A percentile compares a stretch with the other conserved stretches of the same genome.
Conservation (phyloP, 2,329 filamentous ascomycete genomes). For the Triangularia setosa region DNA sequence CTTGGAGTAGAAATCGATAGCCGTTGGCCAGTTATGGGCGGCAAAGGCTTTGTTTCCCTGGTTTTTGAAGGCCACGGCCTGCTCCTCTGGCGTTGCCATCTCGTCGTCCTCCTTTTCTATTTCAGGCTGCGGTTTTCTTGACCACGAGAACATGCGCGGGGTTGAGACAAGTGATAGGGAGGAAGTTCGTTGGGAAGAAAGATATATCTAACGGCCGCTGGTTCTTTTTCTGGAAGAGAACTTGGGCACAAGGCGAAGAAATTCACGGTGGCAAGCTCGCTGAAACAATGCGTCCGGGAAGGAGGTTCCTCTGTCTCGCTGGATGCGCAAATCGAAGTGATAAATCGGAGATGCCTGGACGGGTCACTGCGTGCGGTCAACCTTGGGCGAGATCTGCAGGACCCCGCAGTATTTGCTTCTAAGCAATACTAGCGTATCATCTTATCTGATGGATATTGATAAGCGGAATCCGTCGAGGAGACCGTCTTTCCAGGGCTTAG, state of each 20-base stretch:
- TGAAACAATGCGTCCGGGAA: constrained; percentile 1
- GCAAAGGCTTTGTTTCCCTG: constrained; percentile 92
- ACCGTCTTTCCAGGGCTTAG: too few relatives aligned
- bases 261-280: constrained; percentile 9
- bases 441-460: neutral
- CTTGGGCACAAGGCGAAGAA: neutral
- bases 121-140: constrained; percentile 13
- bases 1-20: constrained; percentile 78
- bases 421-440: constrained; percentile 6
- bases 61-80: constrained; percentile 82
- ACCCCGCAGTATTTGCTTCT: constrained; percentile 18
- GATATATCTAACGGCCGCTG: neutral
- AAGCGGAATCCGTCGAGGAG: neutral
- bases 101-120: neutral
- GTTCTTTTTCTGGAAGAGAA: neutral
- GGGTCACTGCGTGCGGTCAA: neutral
- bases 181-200: neutral
- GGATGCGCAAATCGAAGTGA: constrained; percentile 19
- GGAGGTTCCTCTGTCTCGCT: constrained; percentile 17
- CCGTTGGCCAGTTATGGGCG: constrained; percentile 77
- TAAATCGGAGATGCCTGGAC: constrained; percentile 5
- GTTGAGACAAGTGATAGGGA: neutral
- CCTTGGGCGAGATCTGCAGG: constrained; percentile 13
- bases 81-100: constrained; percentile 46
- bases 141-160: constrained; percentile 9